phyloP scores from a whole-genome alignment of 2,329 filamentous ascomycete species.

The Aspergillus floridensis region DNA sequence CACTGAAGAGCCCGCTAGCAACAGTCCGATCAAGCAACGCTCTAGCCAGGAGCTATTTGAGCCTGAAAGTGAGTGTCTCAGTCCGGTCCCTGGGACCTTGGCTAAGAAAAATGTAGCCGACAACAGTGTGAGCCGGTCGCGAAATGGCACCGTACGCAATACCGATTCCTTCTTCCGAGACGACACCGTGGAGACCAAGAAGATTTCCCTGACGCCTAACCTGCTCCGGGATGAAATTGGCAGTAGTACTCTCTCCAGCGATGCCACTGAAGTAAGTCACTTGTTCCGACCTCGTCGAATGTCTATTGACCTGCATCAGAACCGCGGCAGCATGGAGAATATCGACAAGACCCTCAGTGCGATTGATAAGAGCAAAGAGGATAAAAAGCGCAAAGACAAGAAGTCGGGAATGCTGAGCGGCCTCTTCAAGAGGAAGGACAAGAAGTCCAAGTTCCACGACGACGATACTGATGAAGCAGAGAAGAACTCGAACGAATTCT shows the following conservation, averaged over 20 bases:
- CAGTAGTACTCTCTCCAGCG: conserved; percentile 25
- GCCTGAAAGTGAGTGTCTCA: conserved; percentile 36
- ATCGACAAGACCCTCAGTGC: conserved; percentile 66
- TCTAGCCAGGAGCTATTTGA: conserved; percentile 68
- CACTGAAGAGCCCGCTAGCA: conserved; percentile 25
- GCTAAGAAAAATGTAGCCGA: conserved; percentile 26
- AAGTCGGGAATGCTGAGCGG: conserved; percentile 71
- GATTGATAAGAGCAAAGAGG: conserved; percentile 66
- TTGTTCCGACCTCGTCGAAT: neutral
- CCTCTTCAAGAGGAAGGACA: conserved; percentile 65
- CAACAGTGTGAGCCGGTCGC: conserved; percentile 54
- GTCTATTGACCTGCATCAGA: conserved; percentile 41
- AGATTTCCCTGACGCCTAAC: conserved; percentile 94
- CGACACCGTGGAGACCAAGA: conserved; percentile 90
- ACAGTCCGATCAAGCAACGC: conserved; percentile 41
- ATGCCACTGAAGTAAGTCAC: conserved; percentile 40
- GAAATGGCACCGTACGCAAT: conserved; percentile 83
- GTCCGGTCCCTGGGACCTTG: neutral
- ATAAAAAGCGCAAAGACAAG: conserved; percentile 71
- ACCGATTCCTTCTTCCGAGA: conserved; percentile 98
- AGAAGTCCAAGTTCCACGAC: conserved; percentile 53
- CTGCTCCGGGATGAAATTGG: conserved; percentile 75
- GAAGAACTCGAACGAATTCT: conserved; percentile 61
- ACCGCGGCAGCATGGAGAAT: conserved; percentile 69
- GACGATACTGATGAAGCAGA: conserved; percentile 50